Conservation (phyloP, 2,329 filamentous ascomycete genomes). For the Ophiostoma australiae region DNA sequence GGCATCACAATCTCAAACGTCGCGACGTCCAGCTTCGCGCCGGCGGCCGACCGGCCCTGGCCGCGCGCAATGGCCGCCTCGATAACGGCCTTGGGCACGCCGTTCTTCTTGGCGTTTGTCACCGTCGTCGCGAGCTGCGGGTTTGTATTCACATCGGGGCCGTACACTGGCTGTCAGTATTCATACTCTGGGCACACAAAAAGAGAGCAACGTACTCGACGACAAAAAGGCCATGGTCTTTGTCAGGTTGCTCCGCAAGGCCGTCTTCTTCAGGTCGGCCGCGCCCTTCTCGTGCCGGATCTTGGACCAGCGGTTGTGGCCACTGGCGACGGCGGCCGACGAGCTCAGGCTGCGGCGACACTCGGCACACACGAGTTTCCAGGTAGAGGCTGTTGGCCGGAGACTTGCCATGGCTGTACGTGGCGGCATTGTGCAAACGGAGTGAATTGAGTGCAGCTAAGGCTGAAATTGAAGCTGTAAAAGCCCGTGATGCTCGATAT, state of each 20-base stretch:
- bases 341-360: conserved; percentile 48
- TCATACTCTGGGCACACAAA: too few relatives aligned
- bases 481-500: neutral
- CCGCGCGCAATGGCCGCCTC: conserved; percentile 83
- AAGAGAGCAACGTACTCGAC: conserved; percentile 54
- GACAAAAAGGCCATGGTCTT: conserved; percentile 71
- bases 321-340: conserved; percentile 48
- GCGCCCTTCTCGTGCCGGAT: conserved; percentile 93
- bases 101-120: conserved; percentile 72
- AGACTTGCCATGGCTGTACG: conserved; percentile 6
- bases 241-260: conserved; percentile 61
- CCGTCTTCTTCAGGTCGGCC: conserved; percentile 74
- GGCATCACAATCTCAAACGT: conserved; percentile 78
- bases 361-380: conserved; percentile 40
- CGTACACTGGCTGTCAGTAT: conserved; percentile 39
- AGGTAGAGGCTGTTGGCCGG: neutral
- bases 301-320: conserved; percentile 92
- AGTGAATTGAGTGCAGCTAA: neutral
- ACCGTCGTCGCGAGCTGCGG: conserved; percentile 67
- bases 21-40: conserved; percentile 69
- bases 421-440: neutral
- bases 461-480: neutral
- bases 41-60: conserved; percentile 72
- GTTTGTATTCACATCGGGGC: conserved; percentile 68
- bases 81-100: conserved; percentile 72